Conservation (phyloP, 1,139 yeast species). For the Candida sp. region DNA sequence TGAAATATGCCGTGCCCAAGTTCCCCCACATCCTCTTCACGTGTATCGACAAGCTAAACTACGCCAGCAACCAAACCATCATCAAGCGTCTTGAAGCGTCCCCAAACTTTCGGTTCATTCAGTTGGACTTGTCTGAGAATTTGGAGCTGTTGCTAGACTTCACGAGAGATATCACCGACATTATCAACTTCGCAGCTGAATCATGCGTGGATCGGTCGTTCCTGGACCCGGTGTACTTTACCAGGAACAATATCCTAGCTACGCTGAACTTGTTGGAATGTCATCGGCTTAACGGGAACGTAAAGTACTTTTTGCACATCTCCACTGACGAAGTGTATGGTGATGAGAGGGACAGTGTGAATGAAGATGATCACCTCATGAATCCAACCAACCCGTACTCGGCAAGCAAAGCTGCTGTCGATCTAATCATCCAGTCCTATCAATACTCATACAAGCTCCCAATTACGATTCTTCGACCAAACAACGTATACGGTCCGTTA, state of each 20-base stretch:
- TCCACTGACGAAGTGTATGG: constrained; percentile 73
- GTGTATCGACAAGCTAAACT: constrained; percentile 53
- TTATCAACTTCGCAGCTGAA: constrained; percentile 63
- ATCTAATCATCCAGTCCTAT: constrained; percentile 54
- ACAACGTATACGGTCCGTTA: constrained; percentile 60
- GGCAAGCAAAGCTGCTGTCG: constrained; percentile 63
- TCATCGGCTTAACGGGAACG: constrained; percentile 22
- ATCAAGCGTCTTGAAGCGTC: constrained; percentile 17
- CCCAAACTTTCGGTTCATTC: constrained; percentile 26
- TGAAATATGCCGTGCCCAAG: constrained; percentile 37
- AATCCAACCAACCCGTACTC: constrained; percentile 65
- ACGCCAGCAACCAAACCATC: constrained; percentile 25
- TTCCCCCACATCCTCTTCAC: constrained; percentile 45
- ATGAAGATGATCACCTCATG: constrained; percentile 32
- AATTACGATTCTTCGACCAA: constrained; percentile 49
- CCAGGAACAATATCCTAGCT: constrained; percentile 51
- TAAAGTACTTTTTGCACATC: constrained; percentile 44
- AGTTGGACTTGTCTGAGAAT: constrained; percentile 42
- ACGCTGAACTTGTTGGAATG: constrained; percentile 57
- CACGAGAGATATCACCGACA: constrained; percentile 24
- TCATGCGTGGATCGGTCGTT: constrained; percentile 62
- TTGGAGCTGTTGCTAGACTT: constrained; percentile 12
- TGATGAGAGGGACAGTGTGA: constrained; percentile 27
- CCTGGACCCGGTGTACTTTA: constrained; percentile 46
- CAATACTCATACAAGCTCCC: constrained; percentile 48